Conservation (phyloP, 2,329 filamentous ascomycete genomes). For the Paraphaeosphaeria minitans region DNA sequence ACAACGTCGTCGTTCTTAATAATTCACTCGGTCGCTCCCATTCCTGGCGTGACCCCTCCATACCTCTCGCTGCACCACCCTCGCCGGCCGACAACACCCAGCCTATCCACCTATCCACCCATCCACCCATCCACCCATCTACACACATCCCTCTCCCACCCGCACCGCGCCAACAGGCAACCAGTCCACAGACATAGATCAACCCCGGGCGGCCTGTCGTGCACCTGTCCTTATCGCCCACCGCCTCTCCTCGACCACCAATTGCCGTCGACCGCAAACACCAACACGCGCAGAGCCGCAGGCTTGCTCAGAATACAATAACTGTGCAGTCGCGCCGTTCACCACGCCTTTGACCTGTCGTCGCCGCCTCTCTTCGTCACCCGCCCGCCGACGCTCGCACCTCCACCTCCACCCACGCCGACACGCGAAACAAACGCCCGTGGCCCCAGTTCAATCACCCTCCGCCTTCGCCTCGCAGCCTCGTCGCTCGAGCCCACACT, state of each 20-base stretch:
- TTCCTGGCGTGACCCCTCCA: slow-evolving; percentile 2
- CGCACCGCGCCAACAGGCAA: slow-evolving; percentile 7
- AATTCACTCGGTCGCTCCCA: slow-evolving; percentile 10
- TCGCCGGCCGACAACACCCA: slow-evolving; percentile 2
- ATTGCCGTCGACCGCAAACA: slow-evolving; percentile 32
- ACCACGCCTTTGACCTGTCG: slow-evolving; percentile 17
- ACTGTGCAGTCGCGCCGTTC: slow-evolving; percentile 24
- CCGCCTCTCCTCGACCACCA: slow-evolving; percentile 38
- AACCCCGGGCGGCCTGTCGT: slow-evolving; percentile 32
- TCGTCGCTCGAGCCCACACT: slow-evolving; percentile 1
- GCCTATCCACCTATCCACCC: background rate
- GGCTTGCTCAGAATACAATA: slow-evolving; percentile 21
- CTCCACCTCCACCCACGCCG: slow-evolving; percentile 14
- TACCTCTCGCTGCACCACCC: background rate
- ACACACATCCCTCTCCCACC: no score
- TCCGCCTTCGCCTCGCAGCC: background rate
- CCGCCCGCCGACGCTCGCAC: slow-evolving; percentile 10
- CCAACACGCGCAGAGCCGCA: slow-evolving; percentile 33
- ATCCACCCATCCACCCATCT: background rate
- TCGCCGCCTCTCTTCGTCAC: slow-evolving; percentile 9
- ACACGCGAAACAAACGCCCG: background rate
- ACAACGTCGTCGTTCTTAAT: slow-evolving; percentile 17
- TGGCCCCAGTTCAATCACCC: background rate
- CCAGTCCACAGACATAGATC: slow-evolving; percentile 22
- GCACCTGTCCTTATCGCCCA: slow-evolving; percentile 41